Base-by-base conservation (phyloP, 257 asterid species). In the Phtheirospermum japonicum region DNA sequence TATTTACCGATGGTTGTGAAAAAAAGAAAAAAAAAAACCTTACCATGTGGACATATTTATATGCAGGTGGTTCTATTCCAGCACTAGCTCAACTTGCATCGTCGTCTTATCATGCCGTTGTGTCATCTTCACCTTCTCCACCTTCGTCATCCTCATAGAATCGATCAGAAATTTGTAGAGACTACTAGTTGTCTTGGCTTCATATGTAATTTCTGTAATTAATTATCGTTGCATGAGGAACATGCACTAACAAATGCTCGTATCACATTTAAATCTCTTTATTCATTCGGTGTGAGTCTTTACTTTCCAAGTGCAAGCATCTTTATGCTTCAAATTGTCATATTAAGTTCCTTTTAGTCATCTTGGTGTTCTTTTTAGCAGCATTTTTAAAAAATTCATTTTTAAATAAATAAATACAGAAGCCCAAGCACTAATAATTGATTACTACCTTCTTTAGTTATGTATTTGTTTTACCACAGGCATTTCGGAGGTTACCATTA, bases 1-100 rank as follows among this genome's bases (percentile, higher is more conserved):
- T 28, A 51, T 46, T 30, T n/a, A 39, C 55, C 30, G 49, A 2
- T 55, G 60, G 5, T 6, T 43, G 7, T 46, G 14, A 12, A 40
- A 8, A 69, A 59, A n/a, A n/a, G n/a, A n/a, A n/a, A n/a, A n/a
- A n/a, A n/a, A 56, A 54, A 58, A 33, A 57, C 55, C 13, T 53
- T 67, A 33, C 59, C 14, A 23, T 26, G 9, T 33, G 78, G 50
- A 31, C 60, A 46, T 70, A 13, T 58, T 75, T 70, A 52, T 59
- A 32, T 76, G 72, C 75, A 88, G 98, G 98, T 78, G 98, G 98
- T 69, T 81, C 95, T n/a, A 71, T 85, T 81, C 95, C 96, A 48
- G 96, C 96, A 18, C 68, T 82, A 30, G 81, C 94, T 53, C 98
- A 86, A 82, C 87, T 91, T 64, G 92, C 85, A 63, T 88, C 94